Percentiles rank a stretch among this genome's conserved stretches.
These are phyloP conservation scores for Sugiyamaella sp. DNA, from an alignment of 1,139 yeast species.

Conservation along the genomic window DNA sequence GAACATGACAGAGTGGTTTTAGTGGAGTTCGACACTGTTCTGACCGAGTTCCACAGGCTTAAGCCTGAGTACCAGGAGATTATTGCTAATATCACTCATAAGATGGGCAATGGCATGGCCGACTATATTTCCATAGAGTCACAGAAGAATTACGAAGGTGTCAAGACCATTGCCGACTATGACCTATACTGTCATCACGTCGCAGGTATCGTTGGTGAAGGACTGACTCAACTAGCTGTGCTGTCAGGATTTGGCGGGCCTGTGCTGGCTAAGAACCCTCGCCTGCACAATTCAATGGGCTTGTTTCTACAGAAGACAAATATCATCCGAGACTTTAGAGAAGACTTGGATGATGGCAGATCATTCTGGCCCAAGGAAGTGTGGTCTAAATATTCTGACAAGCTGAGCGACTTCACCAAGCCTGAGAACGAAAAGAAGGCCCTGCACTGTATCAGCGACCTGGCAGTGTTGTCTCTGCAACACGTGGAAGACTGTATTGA, in stretches of 20 bases:
- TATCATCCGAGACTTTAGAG: slow-evolving; percentile 92
- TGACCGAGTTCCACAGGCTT: slow-evolving; percentile 71
- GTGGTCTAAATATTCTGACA: slow-evolving; percentile 74
- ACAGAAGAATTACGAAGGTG: slow-evolving; percentile 73
- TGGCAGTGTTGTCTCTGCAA: slow-evolving; percentile 75
- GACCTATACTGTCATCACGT: slow-evolving; percentile 95
- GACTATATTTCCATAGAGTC: slow-evolving; percentile 80
- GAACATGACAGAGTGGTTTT: slow-evolving; percentile 84
- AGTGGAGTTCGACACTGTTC: slow-evolving; percentile 69
- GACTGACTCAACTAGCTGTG: slow-evolving; percentile 76
- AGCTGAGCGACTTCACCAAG: slow-evolving; percentile 51
- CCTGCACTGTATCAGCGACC: slow-evolving; percentile 74
- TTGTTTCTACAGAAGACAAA: slow-evolving; percentile 92
- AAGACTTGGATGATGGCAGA: slow-evolving; percentile 89
- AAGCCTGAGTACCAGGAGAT: slow-evolving; percentile 79
- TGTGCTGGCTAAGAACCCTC: slow-evolving; percentile 54
- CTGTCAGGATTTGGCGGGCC: slow-evolving; percentile 48
- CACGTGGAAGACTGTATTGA: slow-evolving; percentile 79
- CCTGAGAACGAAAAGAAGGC: slow-evolving; percentile 56
- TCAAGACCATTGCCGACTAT: slow-evolving; percentile 75
- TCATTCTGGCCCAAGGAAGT: slow-evolving; percentile 96
- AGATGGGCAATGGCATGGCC: slow-evolving; percentile 99
- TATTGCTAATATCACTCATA: slow-evolving; percentile 69
- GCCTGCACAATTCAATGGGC: slow-evolving; percentile 86
- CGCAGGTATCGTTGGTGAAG: slow-evolving; percentile 98